These are phyloP conservation scores for Vicia faba DNA, from an alignment of 306 rosid genomes.

Conservation along the genomic window DNA sequence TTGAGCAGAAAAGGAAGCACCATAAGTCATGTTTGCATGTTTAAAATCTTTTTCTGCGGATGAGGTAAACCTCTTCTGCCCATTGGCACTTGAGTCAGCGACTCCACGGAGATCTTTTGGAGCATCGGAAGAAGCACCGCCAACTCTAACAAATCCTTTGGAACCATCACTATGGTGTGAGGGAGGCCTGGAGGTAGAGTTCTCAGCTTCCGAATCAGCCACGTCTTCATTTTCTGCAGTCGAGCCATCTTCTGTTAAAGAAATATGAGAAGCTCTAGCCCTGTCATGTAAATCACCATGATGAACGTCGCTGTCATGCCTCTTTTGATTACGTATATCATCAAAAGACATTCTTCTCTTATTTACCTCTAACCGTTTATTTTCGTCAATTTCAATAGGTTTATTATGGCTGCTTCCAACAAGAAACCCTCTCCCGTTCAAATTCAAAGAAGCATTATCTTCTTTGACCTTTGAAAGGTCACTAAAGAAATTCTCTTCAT, in stretches of 20 bases:
- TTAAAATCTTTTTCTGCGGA: slow-evolving; percentile 69
- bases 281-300: slow-evolving; percentile 64
- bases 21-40: slow-evolving; percentile 54
- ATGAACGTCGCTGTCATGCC: slow-evolving; percentile 69
- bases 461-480: slow-evolving; percentile 78
- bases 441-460: slow-evolving; percentile 57
- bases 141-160: slow-evolving; percentile 59
- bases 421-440: slow-evolving; percentile 77
- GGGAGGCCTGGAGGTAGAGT: slow-evolving; percentile 66
- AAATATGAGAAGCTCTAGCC: slow-evolving; percentile 66
- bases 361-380: slow-evolving; percentile 59
- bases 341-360: slow-evolving; percentile 71
- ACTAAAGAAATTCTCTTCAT: slow-evolving; percentile 81
- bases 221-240: slow-evolving; percentile 94
- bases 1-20: slow-evolving; percentile 60
- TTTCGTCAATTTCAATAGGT: slow-evolving; percentile 65
- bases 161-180: slow-evolving; percentile 61
- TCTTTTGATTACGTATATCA: slow-evolving; percentile 64
- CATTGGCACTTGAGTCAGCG: slow-evolving; percentile 52
- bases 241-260: slow-evolving; percentile 84
- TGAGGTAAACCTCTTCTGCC: slow-evolving; percentile 65
- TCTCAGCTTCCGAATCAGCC: slow-evolving; percentile 91
- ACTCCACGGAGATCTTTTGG: slow-evolving; percentile 59
- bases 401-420: slow-evolving; percentile 47
- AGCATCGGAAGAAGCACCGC: slow-evolving; percentile 59